Evolutionary conservation across 2,329 filamentous ascomycete species (phyloP), one percentile per base, ranked within the genome.

Genomic region (Scedosporium minutisporum): DNA sequence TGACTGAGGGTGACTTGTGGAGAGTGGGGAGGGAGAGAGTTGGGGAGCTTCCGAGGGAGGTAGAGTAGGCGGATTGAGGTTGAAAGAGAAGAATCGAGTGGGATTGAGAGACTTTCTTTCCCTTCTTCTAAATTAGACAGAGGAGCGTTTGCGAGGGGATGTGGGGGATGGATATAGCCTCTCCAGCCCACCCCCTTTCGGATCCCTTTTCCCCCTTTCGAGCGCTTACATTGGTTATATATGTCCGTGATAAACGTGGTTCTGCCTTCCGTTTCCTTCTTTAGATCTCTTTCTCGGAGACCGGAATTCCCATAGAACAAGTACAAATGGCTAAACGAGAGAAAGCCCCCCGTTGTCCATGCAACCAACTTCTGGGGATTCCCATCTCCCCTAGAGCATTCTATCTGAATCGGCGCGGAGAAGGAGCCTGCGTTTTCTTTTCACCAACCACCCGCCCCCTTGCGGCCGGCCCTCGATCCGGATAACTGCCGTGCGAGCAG

Each of bases 331-430:
- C 21, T 23, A 46, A 44, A 25, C 7, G 16, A 18, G 18, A 27
- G 23, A 51, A 18, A 12, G 41, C 18, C 4, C 12, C 25, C 51
- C 14, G 44, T 53, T 53, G 59, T 6, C 25, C 59, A 25, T 61
- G 42, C 59, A 33, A 61, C 42, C 41, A 51, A 14, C 51, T 9
- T 55, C 23, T 25, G 12, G 12, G 51, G 21, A 14, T 6, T 23
- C 51, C 51, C 23, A 48, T 12, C 44, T 21, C 6, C 25, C 14
- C n/a, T 25, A 10, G 33, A 41, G 29, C 59, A 61, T 46, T 61
- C 25, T 61, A 61, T 53, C 46, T 61, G 59, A 61, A 61, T 53
- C 59, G 42, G 18, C 16, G n/a, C 42, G 41, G 41, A 46, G 44
- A 27, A n/a, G 33, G 58, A 25, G 14, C 38, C 14, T 59, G n/a